Evolutionary conservation across 805 yeast genomes (phyloP).

Genomic region (Cyberlindnera suaveolens): DNA sequence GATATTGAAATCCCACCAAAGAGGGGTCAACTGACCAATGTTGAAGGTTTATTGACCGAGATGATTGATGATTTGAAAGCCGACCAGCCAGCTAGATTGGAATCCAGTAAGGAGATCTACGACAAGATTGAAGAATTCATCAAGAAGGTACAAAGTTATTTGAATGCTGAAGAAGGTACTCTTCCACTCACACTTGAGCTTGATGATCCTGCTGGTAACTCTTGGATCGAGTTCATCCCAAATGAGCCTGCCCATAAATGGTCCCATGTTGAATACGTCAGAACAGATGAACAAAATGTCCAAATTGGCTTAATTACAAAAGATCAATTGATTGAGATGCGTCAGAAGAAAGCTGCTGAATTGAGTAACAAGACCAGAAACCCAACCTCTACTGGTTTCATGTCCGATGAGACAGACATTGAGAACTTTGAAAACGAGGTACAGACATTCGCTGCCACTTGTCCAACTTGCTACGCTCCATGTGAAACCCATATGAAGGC

Average conservation of each 20-base stretch:
- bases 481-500: constrained; percentile 96
- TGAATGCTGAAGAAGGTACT: constrained; percentile 60
- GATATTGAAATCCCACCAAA: constrained; percentile 95
- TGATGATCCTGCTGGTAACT: constrained; percentile 96
- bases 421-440: constrained; percentile 87
- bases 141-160: constrained; percentile 47
- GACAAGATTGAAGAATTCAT: constrained; percentile 71
- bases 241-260: constrained; percentile 87
- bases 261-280: constrained; percentile 73
- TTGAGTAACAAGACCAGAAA: constrained; percentile 22
- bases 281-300: constrained; percentile 86
- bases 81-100: constrained; percentile 78
- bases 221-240: constrained; percentile 89
- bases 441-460: constrained; percentile 86
- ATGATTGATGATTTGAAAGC: constrained; percentile 73
- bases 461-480: constrained; percentile 79
- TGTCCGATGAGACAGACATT: constrained; percentile 69
- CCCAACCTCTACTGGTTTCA: constrained; percentile 49
- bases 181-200: constrained; percentile 73
- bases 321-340: constrained; percentile 42
- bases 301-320: constrained; percentile 70
- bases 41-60: constrained; percentile 82
- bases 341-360: constrained; percentile 18
- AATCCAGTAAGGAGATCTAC: constrained; percentile 65
- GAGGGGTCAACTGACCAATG: constrained; percentile 86